Conservation (phyloP, 148 eudicot genomes). For the Drosera capensis region DNA sequence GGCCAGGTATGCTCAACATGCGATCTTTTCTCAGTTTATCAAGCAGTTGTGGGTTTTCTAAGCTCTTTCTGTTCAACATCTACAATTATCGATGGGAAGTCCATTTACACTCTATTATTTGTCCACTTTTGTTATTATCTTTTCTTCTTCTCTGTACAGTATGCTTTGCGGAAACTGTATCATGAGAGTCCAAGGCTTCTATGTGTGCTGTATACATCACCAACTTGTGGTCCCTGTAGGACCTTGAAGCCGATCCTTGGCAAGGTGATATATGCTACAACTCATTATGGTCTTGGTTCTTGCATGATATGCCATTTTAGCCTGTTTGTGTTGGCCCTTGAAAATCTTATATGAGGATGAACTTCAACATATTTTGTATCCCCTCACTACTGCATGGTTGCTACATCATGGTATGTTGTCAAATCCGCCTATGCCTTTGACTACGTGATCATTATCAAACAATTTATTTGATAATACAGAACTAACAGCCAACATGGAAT, state of each 20-base stretch:
- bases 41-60: not conserved
- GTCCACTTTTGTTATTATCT: conserved; percentile 4
- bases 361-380: too few species aligned
- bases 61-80: not conserved
- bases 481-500: too few species aligned
- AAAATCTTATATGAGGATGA: not conserved
- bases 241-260: conserved; percentile 92
- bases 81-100: not conserved
- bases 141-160: conserved; percentile 27
- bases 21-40: not conserved
- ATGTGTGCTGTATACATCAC: conserved; percentile 79
- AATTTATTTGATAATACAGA: too few species aligned
- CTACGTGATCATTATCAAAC: too few species aligned
- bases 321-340: not conserved
- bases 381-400: too few species aligned
- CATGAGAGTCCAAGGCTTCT: conserved; percentile 94
- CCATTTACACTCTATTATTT: not conserved
- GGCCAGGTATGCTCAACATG: conserved; percentile 52
- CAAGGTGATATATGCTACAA: conserved; percentile 44
- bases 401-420: too few species aligned
- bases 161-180: conserved; percentile 90
- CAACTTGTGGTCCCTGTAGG: conserved; percentile 97
- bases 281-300: not conserved
- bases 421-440: too few species aligned
- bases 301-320: not conserved